Base-by-base conservation (phyloP, 2,329 filamentous ascomycete genomes). In the Chlorencoelia australis region DNA sequence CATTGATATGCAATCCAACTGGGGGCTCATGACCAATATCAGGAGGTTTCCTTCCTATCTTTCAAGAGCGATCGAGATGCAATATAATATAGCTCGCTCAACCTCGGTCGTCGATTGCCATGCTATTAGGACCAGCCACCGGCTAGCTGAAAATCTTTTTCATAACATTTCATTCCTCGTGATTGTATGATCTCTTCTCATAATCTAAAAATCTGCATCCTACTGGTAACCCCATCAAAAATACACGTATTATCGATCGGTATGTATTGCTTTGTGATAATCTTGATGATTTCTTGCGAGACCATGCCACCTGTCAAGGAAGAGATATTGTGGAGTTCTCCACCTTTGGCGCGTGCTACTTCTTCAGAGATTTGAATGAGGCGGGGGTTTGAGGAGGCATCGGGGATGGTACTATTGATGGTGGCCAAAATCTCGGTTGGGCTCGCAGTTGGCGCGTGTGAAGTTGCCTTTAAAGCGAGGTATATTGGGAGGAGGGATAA, bases 261-360 rank as follows among this genome's bases (percentile, higher is more conserved):
- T 28, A 82, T 66, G 59, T 82, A 83, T 62, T 83, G 79, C 53
- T 75, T 76, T 9, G 79, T 82, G 50, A 82, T 73, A 40, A 89
- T 74, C 59, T 98, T 98, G 64, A 98, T 93, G 44, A 89, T 75
- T 63, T 98, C 91, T 61, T 98, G 93, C n/a, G 89, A 86, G 31
- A 93, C 82, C 66, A 98, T 82, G 3, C 91, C 93, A 19, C 91
- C 93, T 1, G 79, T 82, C 38, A 94, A 64, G 17, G 88, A 80
- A 20, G 88, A 82, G 38, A 93, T 83, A 56, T 95, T 96, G 64
- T 98, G 91, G 41, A 98, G 65, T 59, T 98, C 93, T 36, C 78
- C 83, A 18, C 85, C 84, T 31, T 75, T 78, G 22, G 85, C 82
- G 41, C 93, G 76, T 21, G 79, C 74, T 28, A 86, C 68, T 58